These are phyloP conservation scores for Paramecium octaurelia DNA, from an alignment of 73 alveolate species.

Conservation along the genomic window DNA sequence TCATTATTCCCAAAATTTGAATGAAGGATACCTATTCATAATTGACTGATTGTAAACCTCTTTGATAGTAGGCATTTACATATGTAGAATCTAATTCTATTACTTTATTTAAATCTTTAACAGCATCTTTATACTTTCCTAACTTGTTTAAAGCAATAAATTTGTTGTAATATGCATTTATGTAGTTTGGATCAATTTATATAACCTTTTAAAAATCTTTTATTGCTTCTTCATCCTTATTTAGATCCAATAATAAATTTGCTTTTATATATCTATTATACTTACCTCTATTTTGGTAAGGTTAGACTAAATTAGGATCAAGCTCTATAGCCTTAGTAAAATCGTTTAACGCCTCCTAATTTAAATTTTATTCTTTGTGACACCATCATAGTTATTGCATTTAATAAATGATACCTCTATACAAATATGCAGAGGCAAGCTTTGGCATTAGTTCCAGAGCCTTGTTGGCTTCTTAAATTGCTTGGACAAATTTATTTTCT, in stretches of 20 bases:
- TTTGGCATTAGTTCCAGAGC: neutral
- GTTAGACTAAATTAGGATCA: neutral
- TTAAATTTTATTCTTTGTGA: neutral
- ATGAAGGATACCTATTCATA: neutral
- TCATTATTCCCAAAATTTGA: neutral
- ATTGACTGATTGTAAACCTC: neutral
- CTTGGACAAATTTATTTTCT: neutral
- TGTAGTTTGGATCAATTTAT: neutral
- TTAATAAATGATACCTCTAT: neutral
- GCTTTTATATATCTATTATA: neutral
- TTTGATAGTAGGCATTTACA: neutral
- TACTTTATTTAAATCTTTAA: neutral
- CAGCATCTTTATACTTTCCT: neutral
- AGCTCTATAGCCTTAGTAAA: neutral
- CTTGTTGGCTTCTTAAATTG: neutral
- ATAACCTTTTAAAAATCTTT: neutral
- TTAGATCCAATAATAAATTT: neutral
- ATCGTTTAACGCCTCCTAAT: neutral
- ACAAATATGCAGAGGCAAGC: neutral
- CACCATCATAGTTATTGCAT: neutral
- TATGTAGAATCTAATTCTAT: neutral
- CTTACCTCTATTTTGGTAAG: neutral
- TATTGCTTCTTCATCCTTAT: neutral
- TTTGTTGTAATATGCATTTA: neutral
- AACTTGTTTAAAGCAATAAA: neutral